Base-by-base conservation (phyloP, 2,329 filamentous ascomycete genomes). In the Trichophyton rubrum region DNA sequence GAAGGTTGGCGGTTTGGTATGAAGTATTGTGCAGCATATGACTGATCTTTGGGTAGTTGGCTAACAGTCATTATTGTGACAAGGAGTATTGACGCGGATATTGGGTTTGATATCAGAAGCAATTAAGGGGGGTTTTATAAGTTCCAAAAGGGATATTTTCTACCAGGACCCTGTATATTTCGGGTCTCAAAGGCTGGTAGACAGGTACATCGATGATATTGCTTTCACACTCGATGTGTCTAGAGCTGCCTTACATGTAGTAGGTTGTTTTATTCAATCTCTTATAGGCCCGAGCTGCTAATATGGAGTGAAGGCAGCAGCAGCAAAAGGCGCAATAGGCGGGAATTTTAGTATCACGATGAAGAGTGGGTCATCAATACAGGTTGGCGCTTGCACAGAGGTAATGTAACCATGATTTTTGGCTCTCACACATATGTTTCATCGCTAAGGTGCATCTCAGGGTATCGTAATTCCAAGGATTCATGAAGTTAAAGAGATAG, bases 111-210 rank as follows among this genome's bases (percentile, higher is more conserved):
- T 85, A 58, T 78, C 82, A 40, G 74, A 79, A 63, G 78, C 79
- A 4, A 70, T 85, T 20, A 66, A 74, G 6, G 73, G 73, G 1
- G 74, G 79, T 49, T 68, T 75, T 17, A 68, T 78, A 8, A 74
- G 83, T 62, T 83, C 82, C 0, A 85, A 85, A 68, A 85, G 84
- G 63, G 84, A 86, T 64, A 80, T 86, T 33, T 86, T 82, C 66
- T 86, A 86, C 67, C 79, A 77, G 57, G 81, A 85, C 63, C 82
- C 83, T 1, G 75, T 76, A 45, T 75, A 84, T 7, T 86, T 86
- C 66, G 75, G 77, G 45, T 80, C 77, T 41, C 84, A 86, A 65
- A 67, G 71, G 13, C 72, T 79, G 1, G 82, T 86, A 2, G 80
- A 86, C 68, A 74, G 74, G 58, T 80, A 80, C 59, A 74, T 86